phyloP scores from a whole-genome alignment of 1,284 basidiomycete genomes.

The Ustilago sp. region DNA sequence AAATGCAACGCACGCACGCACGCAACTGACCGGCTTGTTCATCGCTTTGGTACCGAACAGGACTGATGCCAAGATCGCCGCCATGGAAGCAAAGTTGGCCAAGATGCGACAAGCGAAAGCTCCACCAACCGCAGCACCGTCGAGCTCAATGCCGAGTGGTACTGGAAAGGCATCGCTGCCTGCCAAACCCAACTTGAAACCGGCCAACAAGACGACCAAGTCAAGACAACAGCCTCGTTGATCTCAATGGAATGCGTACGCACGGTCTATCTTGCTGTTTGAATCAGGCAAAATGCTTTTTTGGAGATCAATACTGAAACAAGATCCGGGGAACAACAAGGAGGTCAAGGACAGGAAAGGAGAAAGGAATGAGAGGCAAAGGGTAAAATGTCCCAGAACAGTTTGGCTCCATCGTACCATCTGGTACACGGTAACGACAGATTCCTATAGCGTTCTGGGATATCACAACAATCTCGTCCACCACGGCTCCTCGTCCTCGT shows the following conservation, averaged over 20 bases:
- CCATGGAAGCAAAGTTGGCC: slow-evolving; percentile 89
- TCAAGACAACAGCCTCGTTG: slow-evolving; percentile 5
- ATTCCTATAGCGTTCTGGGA: slow-evolving; percentile 59
- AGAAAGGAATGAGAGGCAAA: neutral
- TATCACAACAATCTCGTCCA: slow-evolving; percentile 60
- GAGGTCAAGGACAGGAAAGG: neutral
- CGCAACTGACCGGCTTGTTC: neutral
- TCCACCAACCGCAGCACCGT: neutral
- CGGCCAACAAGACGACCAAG: neutral
- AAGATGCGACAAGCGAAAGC: slow-evolving; percentile 34
- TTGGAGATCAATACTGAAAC: neutral
- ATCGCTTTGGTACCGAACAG: slow-evolving; percentile 11
- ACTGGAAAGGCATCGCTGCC: slow-evolving; percentile 21
- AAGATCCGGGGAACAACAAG: neutral
- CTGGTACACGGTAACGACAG: slow-evolving; percentile 31
- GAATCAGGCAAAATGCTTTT: neutral
- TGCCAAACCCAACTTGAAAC: slow-evolving; percentile 23
- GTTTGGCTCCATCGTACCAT: slow-evolving; percentile 49
- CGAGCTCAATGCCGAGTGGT: neutral
- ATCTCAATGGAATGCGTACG: neutral
- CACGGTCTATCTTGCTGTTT: no score
- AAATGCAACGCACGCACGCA: neutral
- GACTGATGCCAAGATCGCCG: slow-evolving; percentile 88
- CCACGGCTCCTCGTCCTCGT: slow-evolving; percentile 31
- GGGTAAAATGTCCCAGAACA: slow-evolving; percentile 53